Evolutionary conservation across 768 basidiomycete species (phyloP).

Genomic region (Coprinopsis marcescibilis): DNA sequence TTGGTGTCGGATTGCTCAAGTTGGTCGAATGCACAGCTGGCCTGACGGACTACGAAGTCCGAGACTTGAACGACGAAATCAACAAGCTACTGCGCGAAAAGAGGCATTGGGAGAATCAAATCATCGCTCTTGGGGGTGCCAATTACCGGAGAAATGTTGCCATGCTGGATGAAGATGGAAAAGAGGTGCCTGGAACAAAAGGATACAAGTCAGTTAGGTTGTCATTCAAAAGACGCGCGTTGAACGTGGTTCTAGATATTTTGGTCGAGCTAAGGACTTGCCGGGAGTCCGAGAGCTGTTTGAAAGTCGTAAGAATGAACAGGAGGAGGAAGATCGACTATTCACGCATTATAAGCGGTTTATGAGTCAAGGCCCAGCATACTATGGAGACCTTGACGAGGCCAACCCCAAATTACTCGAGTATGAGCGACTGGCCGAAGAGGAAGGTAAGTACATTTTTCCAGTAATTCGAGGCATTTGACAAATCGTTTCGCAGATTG

Average conservation of each 20-base stretch:
- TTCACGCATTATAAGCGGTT: slow-evolving; percentile 82
- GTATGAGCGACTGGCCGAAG: slow-evolving; percentile 67
- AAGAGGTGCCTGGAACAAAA: slow-evolving; percentile 93
- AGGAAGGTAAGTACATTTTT: slow-evolving; percentile 49
- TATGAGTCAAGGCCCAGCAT: slow-evolving; percentile 77
- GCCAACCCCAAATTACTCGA: slow-evolving; percentile 57
- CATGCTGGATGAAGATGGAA: slow-evolving; percentile 92
- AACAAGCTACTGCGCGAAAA: slow-evolving; percentile 95
- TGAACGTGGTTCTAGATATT: slow-evolving; percentile 55
- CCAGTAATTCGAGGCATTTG: not conserved
- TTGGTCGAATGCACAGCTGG: slow-evolving; percentile 50
- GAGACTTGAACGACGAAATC: slow-evolving; percentile 96
- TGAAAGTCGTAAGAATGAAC: slow-evolving; percentile 76
- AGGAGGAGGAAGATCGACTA: slow-evolving; percentile 81
- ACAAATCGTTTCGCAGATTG: slow-evolving; percentile 41
- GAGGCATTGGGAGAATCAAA: slow-evolving; percentile 96
- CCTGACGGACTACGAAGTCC: slow-evolving; percentile 90
- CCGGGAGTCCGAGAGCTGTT: slow-evolving; percentile 97
- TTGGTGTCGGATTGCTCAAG: not conserved
- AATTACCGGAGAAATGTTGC: slow-evolving; percentile 93
- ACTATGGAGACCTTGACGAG: slow-evolving; percentile 93
- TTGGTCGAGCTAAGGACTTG: slow-evolving; percentile 92
- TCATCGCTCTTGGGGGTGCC: slow-evolving; percentile 91
- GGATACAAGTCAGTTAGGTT: slow-evolving; percentile 85
- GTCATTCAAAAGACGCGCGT: not conserved